phyloP scores from a whole-genome alignment of 768 basidiomycete genomes.

The Amanita brunnescens region DNA sequence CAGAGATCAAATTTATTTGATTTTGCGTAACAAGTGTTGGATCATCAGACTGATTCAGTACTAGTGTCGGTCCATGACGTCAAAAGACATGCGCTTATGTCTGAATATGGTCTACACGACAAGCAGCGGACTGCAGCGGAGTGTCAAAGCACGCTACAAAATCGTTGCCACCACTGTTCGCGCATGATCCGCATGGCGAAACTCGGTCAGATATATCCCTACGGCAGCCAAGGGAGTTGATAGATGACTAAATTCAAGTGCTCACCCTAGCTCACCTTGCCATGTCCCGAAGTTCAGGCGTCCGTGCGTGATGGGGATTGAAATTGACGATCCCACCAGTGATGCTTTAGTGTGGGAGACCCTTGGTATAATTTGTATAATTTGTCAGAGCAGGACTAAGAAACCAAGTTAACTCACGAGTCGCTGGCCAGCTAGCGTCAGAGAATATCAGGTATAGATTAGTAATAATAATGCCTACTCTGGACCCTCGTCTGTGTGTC shows the following conservation, averaged over 20 bases:
- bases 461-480: slow-evolving; percentile 47
- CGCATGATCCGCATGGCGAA: slow-evolving; percentile 58
- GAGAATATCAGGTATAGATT: slow-evolving; percentile 1
- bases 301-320: slow-evolving; percentile 76
- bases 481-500: too few relatives aligned
- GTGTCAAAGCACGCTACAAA: too few relatives aligned
- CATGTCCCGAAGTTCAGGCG: slow-evolving; percentile 80
- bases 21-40: background rate
- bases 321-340: slow-evolving; percentile 74
- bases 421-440: slow-evolving; percentile 39
- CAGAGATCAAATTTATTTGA: background rate
- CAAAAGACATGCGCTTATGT: too few relatives aligned
- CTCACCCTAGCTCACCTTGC: slow-evolving; percentile 53
- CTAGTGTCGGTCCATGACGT: too few relatives aligned
- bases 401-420: slow-evolving; percentile 42
- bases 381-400: background rate
- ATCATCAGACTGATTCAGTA: too few relatives aligned
- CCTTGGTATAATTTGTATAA: slow-evolving; percentile 23
- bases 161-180: slow-evolving; percentile 69
- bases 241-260: background rate
- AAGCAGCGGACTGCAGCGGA: too few relatives aligned
- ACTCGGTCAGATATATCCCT: slow-evolving; percentile 88
- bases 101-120: too few relatives aligned
- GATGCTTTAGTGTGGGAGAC: slow-evolving; percentile 90
- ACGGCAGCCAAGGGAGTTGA: background rate